Evolutionary conservation across 768 basidiomycete genomes (phyloP).

Genomic region (Artomyces pyxidatus): DNA sequence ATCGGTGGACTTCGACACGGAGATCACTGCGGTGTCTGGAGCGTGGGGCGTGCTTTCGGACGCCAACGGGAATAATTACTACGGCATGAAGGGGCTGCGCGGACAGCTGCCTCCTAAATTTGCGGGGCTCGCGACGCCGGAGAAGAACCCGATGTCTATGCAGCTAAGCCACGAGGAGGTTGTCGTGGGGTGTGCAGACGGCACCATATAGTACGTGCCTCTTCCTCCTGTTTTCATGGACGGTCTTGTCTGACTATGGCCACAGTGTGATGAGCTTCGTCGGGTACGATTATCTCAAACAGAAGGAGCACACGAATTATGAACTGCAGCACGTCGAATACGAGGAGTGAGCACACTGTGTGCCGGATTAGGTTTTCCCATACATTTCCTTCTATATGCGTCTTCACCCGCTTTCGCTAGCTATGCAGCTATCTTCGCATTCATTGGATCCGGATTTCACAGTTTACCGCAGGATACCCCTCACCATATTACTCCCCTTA

Average conservation of each 20-base stretch:
- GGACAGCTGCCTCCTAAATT: constrained; percentile 64
- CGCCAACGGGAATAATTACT: constrained; percentile 24
- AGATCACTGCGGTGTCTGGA: constrained; percentile 60
- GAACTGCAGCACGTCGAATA: too few species aligned
- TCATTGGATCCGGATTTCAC: too few species aligned
- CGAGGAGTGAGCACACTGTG: too few species aligned
- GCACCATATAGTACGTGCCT: constrained; percentile 78
- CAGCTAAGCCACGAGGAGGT: constrained; percentile 87
- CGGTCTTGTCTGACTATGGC: constrained; percentile 11
- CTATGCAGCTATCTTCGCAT: too few species aligned
- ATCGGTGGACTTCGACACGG: constrained; percentile 53
- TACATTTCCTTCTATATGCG: too few species aligned
- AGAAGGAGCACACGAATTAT: too few species aligned
- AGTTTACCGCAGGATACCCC: too few species aligned
- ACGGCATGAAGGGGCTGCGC: constrained; percentile 47
- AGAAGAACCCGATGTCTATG: constrained; percentile 94
- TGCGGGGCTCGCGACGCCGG: constrained; percentile 72
- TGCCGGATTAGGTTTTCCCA: too few species aligned
- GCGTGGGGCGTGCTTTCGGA: constrained; percentile 67
- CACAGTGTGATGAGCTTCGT: constrained; percentile 54
- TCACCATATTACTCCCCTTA: too few species aligned
- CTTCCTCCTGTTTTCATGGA: background rate
- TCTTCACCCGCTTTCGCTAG: too few species aligned
- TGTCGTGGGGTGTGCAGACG: constrained; percentile 86
- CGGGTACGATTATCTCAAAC: constrained; percentile 44